Evolutionary conservation across 2,329 filamentous ascomycete genomes (phyloP), one percentile per base, ranked within the genome.

Genomic region (Botrytis fragariae): DNA sequence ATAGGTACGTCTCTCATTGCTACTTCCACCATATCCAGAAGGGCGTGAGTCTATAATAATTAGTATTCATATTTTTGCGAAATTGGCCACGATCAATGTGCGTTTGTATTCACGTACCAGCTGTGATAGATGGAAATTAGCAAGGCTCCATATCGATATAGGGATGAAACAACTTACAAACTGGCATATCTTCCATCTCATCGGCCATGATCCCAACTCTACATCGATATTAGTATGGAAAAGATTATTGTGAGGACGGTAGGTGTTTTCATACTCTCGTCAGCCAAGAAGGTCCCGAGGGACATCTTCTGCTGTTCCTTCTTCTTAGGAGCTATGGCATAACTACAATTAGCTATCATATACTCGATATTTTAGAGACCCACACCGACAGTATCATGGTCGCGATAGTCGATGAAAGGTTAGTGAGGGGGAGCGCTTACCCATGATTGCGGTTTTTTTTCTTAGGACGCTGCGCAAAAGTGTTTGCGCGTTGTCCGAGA

Each of bases 261-360:
- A 48, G 61, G 51, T 60, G 48, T 42, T 54, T 93, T 57, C 51
- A 85, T 88, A 98, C 95, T 91, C 84, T 94, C 89, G 84, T 98
- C 94, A 82, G 89, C 88, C 87, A 99, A 89, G 89, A 99, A 99
- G 85, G 94, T 93, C 88, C 94, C 93, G 83, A 98, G 91, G 87
- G 93, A 94, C 93, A 99, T 95, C 89, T 97, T 99, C 90, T 97
- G 92, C 84, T 90, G 88, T 86, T 97, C 79, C 87, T 94, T 93
- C 87, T 94, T 93, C 84, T 95, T 93, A 79, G 95, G 95, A 89
- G 93, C 95, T 97, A 81, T 75, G 82, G 35, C 71, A 75, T 75
- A 71, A 78, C 75, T 74, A 75, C 75, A 78, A 83, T 89, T 80
- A 90, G 87, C 82, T 22, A 71, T 29, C 29, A 51, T 22, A 39